Base-by-base conservation (phyloP, 768 basidiomycete species). In the Thelephora aurantiotincta region DNA sequence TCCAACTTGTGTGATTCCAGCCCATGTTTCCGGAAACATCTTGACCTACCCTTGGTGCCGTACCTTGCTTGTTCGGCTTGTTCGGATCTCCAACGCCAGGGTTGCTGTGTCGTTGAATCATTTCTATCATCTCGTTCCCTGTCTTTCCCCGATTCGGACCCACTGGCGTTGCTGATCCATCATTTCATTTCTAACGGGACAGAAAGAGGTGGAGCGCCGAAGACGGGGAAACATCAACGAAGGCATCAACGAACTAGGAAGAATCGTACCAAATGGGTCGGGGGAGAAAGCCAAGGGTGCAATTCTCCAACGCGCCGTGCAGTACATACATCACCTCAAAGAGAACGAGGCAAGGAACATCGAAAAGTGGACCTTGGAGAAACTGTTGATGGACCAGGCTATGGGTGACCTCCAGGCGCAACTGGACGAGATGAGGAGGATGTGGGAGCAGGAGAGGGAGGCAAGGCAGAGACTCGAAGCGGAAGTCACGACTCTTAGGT, bases 131-230 rank as follows among this genome's bases (percentile, higher is more conserved):
- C 37, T 11, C 11, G 3, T 44, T 26, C 18, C 16, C n/a, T 18
- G 3, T 44, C 43, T 7, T 44, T 7, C 13, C 26, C 19, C n/a
- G 43, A n/a, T 30, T 3, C 16, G 4, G 18, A n/a, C n/a, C n/a
- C n/a, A n/a, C n/a, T n/a, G 43, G n/a, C 5, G n/a, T 30, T 30
- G 9, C 26, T 30, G 26, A 30, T 30, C n/a, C n/a, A n/a, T n/a
- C 26, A 9, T 30, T 30, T 30, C 26, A 30, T 30, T 30, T 30
- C 26, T 4, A 30, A 30, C 9, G 26, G 5, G 9, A 30, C 67
- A 97, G 93, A 97, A 97, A 88, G 92, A 97, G 67, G 92, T 98
- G 11, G 94, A 99, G 63, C 84, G 94, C 46, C 78, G 90, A 34
- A 82, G 94, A 46, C 74, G 94, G 43, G 92, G 92, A 14, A 91